Base-by-base conservation (phyloP, 2,329 filamentous ascomycete genomes). In the Macrophomina tecta region DNA sequence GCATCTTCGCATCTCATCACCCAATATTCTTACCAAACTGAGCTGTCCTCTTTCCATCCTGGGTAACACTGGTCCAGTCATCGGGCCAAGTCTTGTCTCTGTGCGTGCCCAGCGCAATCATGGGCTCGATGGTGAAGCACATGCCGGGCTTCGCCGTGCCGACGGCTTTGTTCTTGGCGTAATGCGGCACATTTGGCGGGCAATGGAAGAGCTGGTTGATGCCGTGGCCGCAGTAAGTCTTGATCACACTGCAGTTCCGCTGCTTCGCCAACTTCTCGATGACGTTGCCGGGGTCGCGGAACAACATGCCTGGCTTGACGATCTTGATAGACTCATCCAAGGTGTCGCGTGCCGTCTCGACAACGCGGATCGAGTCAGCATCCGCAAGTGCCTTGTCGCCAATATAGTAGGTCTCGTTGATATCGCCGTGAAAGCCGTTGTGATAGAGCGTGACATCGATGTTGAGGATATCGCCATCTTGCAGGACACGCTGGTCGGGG, bases 351-450 rank as follows among this genome's bases (percentile, higher is more conserved):
- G 95, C 89, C 5, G 94, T 89, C 81, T 99, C 95, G 1, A 97
- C 92, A 0, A 99, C 92, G 38, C 94, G 89, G 36, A 98, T 93
- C 3, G 91, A 88, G 72, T 98, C 94, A 0, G 93, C 88, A 74
- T 98, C 90, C 8, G 91, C 89, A 74, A 88, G 87, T 49, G 95
- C 92, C 75, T 91, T 93, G 72, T 96, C 91, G 66, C 95, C 95
- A 56, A 99, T 91, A 78, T 99, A 99, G 82, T 98, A 99, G 12
- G 95, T 99, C 83, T 99, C 95, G 82, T 99, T 99, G 65, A 99
- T 84, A 78, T 99, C 95, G 65, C 93, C 93, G 77, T 99, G 95
- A 82, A 94, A 98, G 64, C 95, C 95, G 69, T 90, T 91, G 77
- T 98, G 93, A 80, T 96, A 99, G 51, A 99, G 83, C 0, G 93